Evolutionary conservation across 768 basidiomycete species (phyloP), one percentile per base, ranked within the genome.

Genomic region (Macrolepiota fuliginosa): DNA sequence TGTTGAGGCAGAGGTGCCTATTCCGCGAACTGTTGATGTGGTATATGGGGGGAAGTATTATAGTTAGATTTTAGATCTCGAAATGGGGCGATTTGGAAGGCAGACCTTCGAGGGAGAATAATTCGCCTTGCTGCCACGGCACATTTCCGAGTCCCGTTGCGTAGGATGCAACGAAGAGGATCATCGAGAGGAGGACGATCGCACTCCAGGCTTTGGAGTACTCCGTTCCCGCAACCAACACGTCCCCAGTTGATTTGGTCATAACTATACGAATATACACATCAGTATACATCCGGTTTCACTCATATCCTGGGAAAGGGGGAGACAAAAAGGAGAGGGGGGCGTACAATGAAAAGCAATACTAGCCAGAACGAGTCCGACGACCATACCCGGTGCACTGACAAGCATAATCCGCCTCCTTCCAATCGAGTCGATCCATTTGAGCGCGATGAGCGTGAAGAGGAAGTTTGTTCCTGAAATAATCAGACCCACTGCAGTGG

Each of bases 51-150:
- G 24, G 19, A 29, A 35, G 25, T 53, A 36, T 19, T 4, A 15
- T 24, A 13, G 22, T 57, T 25, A 59, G 45, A 32, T 32, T 32
- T 24, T 17, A 3, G 17, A 29, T 42, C 29, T 32, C 7, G n/a
- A 13, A 42, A 9, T 53, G 27, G 19, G 40, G 19, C 24, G 4
- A n/a, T n/a, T n/a, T n/a, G 42, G 29, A 17, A 70, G 73, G 29
- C 42, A 0, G 17, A 45, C 42, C 42, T 79, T 92, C 89, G 40
- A 93, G 81, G 19, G 81, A 78, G 74, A 94, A 94, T 11, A 94
- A 79, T 69, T 93, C 92, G 47, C 90, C 91, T 71, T 92, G 92
- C 67, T 92, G 90, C 92, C 92, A 93, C 0, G 92, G 92, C 1
- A 92, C 85, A 67, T 91, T 90, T 0, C 91, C 91, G 15, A 92